A percentile compares a stretch with the other conserved stretches of the same genome.
Evolutionary conservation across 2,329 filamentous ascomycete genomes (phyloP).

Genomic region (Capronia americana): DNA sequence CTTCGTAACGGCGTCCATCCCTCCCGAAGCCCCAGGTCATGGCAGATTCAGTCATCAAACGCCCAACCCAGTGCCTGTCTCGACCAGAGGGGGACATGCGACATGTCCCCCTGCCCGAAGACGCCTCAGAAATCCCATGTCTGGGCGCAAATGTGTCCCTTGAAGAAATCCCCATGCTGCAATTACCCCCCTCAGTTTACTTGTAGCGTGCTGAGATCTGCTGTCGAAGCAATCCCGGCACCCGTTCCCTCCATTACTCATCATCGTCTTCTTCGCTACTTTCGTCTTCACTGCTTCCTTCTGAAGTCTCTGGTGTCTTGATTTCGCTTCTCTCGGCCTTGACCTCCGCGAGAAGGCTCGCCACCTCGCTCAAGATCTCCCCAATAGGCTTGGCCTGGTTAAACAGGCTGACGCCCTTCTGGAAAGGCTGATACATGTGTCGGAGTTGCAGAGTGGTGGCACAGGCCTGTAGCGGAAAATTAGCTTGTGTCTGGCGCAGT

Average conservation of each 20-base stretch:
- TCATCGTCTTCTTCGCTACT: background rate
- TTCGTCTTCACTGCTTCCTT: constrained; percentile 16
- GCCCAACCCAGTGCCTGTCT: background rate
- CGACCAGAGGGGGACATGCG: background rate
- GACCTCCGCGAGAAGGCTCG: constrained; percentile 24
- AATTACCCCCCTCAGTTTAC: background rate
- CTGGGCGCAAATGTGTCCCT: background rate
- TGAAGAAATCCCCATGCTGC: background rate
- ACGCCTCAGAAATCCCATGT: background rate
- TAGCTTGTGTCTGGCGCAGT: constrained; percentile 37
- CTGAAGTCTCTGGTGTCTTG: constrained; percentile 25
- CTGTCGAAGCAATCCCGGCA: background rate
- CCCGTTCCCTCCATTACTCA: constrained; percentile 19
- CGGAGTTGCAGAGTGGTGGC: constrained; percentile 79
- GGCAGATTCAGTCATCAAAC: constrained; percentile 1
- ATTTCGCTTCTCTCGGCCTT: constrained; percentile 16
- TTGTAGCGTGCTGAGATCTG: background rate
- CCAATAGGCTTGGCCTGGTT: constrained; percentile 79
- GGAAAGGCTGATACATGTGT: constrained; percentile 76
- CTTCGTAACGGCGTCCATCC: constrained; percentile 14
- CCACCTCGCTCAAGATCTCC: constrained; percentile 62
- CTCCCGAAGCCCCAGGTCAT: background rate
- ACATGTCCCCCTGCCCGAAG: background rate
- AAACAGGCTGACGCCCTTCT: constrained; percentile 66
- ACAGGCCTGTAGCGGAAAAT: constrained; percentile 68